Percentiles rank a stretch among this genome's conserved stretches.
Conservation (phyloP, 1,284 basidiomycete species). For the Rugiboletus extremiorientalis region DNA sequence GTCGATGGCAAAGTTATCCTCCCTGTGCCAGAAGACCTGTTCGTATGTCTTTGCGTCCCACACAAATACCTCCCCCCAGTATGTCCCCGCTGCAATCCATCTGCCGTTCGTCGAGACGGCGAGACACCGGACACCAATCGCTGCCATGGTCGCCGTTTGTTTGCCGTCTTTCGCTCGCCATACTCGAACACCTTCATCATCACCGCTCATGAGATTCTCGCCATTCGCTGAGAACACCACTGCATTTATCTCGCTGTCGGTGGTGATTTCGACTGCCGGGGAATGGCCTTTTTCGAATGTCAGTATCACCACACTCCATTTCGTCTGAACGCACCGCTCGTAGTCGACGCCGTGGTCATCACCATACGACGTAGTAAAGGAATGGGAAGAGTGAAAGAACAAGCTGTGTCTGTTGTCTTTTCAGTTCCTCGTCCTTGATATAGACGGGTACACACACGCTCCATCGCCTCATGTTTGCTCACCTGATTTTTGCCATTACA, state of each 20-base stretch:
- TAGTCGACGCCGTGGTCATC: background rate
- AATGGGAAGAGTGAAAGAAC: background rate
- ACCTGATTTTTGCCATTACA: no score
- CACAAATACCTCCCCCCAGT: background rate
- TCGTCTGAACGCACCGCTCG: background rate
- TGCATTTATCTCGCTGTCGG: accelerated
- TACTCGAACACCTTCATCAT: background rate
- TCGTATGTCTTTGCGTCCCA: background rate
- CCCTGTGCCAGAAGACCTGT: background rate
- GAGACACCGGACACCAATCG: no score
- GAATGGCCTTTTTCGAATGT: background rate
- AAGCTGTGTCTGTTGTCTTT: background rate
- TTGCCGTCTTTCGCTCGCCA: background rate
- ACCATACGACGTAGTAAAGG: background rate
- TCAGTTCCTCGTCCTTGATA: background rate
- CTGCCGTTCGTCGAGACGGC: no score
- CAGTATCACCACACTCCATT: background rate
- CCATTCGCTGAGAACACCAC: background rate
- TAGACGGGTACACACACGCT: background rate
- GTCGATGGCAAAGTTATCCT: no score
- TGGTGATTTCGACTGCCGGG: background rate
- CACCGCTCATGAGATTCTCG: background rate
- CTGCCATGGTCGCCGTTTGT: background rate
- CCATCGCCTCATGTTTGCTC: background rate
- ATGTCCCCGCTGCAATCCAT: background rate